These are phyloP conservation scores for Blastocystis sp. DNA, from an alignment of 352 stramenopile species.

Conservation along the genomic window DNA sequence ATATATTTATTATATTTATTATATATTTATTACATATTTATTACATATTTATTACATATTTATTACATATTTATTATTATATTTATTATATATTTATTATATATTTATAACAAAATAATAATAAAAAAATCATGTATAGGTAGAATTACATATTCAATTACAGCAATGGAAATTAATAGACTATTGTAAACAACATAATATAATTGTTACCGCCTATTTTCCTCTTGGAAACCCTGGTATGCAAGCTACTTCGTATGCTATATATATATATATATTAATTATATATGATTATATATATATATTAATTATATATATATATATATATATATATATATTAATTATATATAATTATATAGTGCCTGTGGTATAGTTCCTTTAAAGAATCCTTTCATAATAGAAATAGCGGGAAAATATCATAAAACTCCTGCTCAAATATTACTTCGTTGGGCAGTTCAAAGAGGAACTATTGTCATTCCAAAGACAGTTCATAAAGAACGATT, in stretches of 20 bases:
- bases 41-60: too few species aligned
- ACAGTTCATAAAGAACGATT: conserved; percentile 45
- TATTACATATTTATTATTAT: too few species aligned
- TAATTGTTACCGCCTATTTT: conserved; percentile 51
- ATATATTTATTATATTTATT: too few species aligned
- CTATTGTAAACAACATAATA: conserved; percentile 45
- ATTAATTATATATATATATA: too few species aligned
- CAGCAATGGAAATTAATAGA: conserved; percentile 48
- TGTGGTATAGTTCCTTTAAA: conserved; percentile 40
- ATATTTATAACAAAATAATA: too few species aligned
- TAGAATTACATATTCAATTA: conserved; percentile 54
- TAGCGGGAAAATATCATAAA: conserved; percentile 42
- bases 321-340: too few species aligned
- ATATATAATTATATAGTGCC: too few species aligned
- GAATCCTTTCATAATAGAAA: conserved; percentile 41
- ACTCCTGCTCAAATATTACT: conserved; percentile 54
- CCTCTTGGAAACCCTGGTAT: conserved; percentile 47
- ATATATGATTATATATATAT: too few species aligned
- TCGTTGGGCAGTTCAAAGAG: conserved; percentile 50
- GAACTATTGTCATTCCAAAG: conserved; percentile 51
- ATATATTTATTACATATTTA: too few species aligned
- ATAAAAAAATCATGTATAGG: too few species aligned
- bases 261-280: too few species aligned
- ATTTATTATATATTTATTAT: too few species aligned
- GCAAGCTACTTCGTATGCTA: conserved; percentile 1